Percentiles rank a stretch among this genome's conserved stretches.
Conservation (phyloP, 768 basidiomycete species). For the Pisolithus albus region DNA sequence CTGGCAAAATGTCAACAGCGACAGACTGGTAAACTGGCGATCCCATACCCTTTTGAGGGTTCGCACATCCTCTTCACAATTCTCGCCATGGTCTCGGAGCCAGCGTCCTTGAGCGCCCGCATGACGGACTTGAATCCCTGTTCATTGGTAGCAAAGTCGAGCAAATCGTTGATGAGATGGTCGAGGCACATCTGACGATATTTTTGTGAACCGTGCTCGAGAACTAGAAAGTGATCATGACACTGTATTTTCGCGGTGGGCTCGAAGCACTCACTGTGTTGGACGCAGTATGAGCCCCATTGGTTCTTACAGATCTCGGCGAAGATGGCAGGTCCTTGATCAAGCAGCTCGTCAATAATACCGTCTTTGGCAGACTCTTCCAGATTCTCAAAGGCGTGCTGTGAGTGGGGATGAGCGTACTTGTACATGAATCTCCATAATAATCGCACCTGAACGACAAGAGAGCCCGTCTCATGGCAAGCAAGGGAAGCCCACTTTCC, state of each 20-base stretch:
- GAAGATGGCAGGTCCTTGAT: slow-evolving; percentile 61
- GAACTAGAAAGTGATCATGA: slow-evolving; percentile 38
- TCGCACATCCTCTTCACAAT: slow-evolving; percentile 82
- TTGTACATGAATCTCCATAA: neutral
- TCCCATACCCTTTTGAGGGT: slow-evolving; percentile 64
- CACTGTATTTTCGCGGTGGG: neutral
- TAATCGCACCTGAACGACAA: slow-evolving; percentile 68
- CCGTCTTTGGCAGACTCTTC: slow-evolving; percentile 80
- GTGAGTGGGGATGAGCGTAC: slow-evolving; percentile 9
- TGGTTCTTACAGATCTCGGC: slow-evolving; percentile 78
- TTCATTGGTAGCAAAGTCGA: slow-evolving; percentile 74
- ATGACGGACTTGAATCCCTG: slow-evolving; percentile 85
- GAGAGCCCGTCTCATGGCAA: slow-evolving; percentile 85
- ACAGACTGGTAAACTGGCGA: neutral
- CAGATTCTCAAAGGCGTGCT: slow-evolving; percentile 84
- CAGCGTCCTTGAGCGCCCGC: slow-evolving; percentile 82
- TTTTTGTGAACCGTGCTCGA: slow-evolving; percentile 76
- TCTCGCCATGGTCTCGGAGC: slow-evolving; percentile 64
- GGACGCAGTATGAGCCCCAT: slow-evolving; percentile 85
- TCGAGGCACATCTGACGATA: slow-evolving; percentile 74
- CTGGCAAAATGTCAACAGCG: slow-evolving; percentile 28
- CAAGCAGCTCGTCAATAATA: slow-evolving; percentile 77
- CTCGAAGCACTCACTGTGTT: slow-evolving; percentile 58
- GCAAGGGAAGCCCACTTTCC: slow-evolving; percentile 87
- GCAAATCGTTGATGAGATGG: slow-evolving; percentile 67